Conservation (phyloP, 148 eudicot genomes). For the Amaranthus cruentus region DNA sequence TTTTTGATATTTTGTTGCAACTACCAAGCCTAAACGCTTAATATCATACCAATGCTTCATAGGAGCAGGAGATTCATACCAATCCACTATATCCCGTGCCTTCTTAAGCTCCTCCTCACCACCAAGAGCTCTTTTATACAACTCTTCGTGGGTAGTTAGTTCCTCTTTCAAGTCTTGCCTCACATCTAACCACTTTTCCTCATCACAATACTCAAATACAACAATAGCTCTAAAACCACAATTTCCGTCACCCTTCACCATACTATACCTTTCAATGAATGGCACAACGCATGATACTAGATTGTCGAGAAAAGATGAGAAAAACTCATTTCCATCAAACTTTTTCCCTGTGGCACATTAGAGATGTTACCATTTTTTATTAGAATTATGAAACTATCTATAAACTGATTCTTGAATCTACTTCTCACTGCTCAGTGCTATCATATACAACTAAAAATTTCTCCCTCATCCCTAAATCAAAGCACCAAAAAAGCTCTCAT, state of each 20-base stretch:
- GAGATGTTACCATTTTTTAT: too few relatives aligned
- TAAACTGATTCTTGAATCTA: too few relatives aligned
- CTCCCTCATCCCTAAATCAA: too few relatives aligned
- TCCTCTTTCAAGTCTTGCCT: neutral
- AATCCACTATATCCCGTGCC: neutral
- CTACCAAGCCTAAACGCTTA: neutral
- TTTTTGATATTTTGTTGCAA: neutral
- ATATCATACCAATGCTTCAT: neutral
- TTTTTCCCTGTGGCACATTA: too few relatives aligned
- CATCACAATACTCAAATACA: neutral
- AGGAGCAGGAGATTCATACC: neutral
- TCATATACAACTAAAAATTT: too few relatives aligned
- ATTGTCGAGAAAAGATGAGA: too few relatives aligned
- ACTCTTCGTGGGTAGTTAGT: neutral
- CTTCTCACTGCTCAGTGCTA: too few relatives aligned
- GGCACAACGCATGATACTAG: too few relatives aligned
- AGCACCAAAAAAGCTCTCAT: too few relatives aligned
- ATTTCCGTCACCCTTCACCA: neutral
- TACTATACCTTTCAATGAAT: neutral
- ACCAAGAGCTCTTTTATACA: neutral
- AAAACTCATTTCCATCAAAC: too few relatives aligned
- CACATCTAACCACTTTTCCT: neutral
- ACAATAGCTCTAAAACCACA: constrained; percentile 5
- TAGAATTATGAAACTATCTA: too few relatives aligned
- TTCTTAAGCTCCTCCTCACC: neutral